Evolutionary conservation across 257 asterid species (phyloP).

Genomic region (Solanum bulbocastanum): DNA sequence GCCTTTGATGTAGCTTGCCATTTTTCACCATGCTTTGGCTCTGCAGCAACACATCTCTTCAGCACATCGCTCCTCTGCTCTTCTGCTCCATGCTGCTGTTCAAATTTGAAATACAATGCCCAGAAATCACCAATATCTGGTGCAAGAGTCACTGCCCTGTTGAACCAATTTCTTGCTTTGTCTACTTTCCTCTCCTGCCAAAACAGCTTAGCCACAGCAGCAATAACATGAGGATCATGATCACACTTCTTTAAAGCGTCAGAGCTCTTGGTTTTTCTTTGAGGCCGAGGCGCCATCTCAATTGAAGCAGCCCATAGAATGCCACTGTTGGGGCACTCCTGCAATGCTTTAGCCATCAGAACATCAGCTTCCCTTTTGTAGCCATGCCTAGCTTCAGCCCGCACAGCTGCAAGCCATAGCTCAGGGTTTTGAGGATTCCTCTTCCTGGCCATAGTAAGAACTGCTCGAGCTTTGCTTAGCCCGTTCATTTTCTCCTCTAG

Average conservation of each 20-base stretch:
- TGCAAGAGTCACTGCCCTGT: constrained; percentile 61
- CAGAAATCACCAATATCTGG: constrained; percentile 91
- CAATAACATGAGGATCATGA: constrained; percentile 62
- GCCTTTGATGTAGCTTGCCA: constrained; percentile 82
- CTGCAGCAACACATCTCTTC: constrained; percentile 64
- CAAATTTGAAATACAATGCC: constrained; percentile 75
- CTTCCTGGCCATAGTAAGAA: constrained; percentile 74
- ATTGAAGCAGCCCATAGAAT: constrained; percentile 72
- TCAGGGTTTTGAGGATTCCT: constrained; percentile 72
- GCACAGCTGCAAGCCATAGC: constrained; percentile 84
- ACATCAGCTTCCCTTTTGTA: constrained; percentile 72
- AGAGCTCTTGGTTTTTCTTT: constrained; percentile 49
- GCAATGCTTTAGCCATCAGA: constrained; percentile 86
- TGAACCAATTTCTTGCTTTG: constrained; percentile 65
- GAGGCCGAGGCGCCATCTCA: constrained; percentile 74
- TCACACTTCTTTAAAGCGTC: constrained; percentile 64
- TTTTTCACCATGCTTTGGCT: constrained; percentile 89
- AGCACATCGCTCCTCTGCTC: constrained; percentile 67
- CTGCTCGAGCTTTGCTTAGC: constrained; percentile 72
- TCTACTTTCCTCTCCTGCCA: constrained; percentile 91
- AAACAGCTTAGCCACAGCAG: constrained; percentile 71
- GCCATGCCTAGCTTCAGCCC: constrained; percentile 75
- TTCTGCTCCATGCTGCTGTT: constrained; percentile 61
- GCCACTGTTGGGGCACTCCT: constrained; percentile 80
- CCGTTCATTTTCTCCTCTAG: constrained; percentile 70